Conservation (phyloP, 106 monocot genomes). For the Dioscorea zingiberensis region DNA sequence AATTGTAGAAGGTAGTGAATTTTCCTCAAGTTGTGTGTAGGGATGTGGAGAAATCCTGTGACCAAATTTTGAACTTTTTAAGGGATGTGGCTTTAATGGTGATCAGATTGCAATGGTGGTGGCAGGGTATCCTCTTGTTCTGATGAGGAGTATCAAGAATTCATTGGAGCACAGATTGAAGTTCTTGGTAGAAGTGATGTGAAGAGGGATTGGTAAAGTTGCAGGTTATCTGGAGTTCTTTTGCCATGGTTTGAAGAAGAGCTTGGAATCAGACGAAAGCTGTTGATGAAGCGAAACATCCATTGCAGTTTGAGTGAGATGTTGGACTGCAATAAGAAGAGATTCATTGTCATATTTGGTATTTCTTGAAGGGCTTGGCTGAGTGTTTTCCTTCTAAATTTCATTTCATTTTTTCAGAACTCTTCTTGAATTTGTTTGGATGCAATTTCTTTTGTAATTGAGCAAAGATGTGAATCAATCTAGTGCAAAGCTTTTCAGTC, state of each 20-base stretch:
- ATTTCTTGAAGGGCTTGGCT: no score
- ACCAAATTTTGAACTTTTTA: conserved; percentile 58
- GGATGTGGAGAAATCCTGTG: conserved; percentile 58
- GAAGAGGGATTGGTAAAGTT: conserved; percentile 54
- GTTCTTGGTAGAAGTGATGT: conserved; percentile 76
- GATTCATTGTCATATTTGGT: conserved; percentile 60
- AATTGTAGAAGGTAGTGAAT: conserved; percentile 42
- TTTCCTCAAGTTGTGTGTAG: conserved; percentile 73
- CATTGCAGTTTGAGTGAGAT: no score
- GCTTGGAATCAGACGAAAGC: conserved; percentile 63
- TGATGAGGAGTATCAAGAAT: conserved; percentile 81
- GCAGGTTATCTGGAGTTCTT: conserved; percentile 72
- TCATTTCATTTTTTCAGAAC: no score
- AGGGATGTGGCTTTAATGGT: conserved; percentile 37
- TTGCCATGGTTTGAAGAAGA: conserved; percentile 77
- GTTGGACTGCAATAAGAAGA: no score
- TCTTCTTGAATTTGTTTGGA: no score
- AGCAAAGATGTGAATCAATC: no score
- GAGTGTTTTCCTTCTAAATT: no score
- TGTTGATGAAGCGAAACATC: conserved; percentile 39
- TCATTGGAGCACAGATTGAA: conserved; percentile 69
- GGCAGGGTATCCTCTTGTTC: conserved; percentile 70
- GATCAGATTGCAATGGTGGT: conserved; percentile 48
- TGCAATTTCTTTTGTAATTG: no score
- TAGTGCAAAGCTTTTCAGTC: no score